These are phyloP conservation scores for Botrytis porri DNA, from an alignment of 2,329 filamentous ascomycete genomes.

Conservation along the genomic window DNA sequence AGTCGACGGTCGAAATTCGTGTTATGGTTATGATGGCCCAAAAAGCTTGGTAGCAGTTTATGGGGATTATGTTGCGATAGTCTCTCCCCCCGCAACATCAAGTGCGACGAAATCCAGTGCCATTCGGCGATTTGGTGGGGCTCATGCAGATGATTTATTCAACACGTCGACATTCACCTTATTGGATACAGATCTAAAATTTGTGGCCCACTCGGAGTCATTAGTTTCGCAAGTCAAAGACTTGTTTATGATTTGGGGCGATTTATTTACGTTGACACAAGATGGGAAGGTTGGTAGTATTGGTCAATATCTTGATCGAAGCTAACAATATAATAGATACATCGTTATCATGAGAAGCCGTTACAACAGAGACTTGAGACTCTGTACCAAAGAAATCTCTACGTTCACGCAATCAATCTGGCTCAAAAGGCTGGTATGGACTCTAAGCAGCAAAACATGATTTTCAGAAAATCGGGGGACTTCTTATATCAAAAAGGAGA, in stretches of 20 bases:
- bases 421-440: slow-evolving; percentile 87
- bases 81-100: slow-evolving; percentile 64
- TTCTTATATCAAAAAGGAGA: slow-evolving; percentile 92
- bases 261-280: slow-evolving; percentile 83
- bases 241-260: slow-evolving; percentile 84
- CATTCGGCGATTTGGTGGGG: slow-evolving; percentile 68
- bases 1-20: slow-evolving; percentile 77
- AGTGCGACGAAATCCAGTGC: slow-evolving; percentile 52
- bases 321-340: slow-evolving; percentile 59
- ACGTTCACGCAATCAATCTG: slow-evolving; percentile 84
- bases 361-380: slow-evolving; percentile 90
- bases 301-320: neutral
- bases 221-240: slow-evolving; percentile 76
- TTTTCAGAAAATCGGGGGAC: slow-evolving; percentile 91
- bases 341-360: slow-evolving; percentile 85
- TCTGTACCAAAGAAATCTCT: slow-evolving; percentile 90
- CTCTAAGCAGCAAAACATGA: slow-evolving; percentile 77
- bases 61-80: slow-evolving; percentile 81
- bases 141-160: slow-evolving; percentile 73
- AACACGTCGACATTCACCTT: slow-evolving; percentile 85
- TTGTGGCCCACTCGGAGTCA: slow-evolving; percentile 85
- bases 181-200: slow-evolving; percentile 86
- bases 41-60: slow-evolving; percentile 80
- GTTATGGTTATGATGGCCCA: slow-evolving; percentile 85
- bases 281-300: slow-evolving; percentile 75